Percentiles rank a stretch among this genome's conserved stretches.
phyloP scores from a whole-genome alignment of 1,139 yeast genomes.

The Geotrichum reessii region DNA sequence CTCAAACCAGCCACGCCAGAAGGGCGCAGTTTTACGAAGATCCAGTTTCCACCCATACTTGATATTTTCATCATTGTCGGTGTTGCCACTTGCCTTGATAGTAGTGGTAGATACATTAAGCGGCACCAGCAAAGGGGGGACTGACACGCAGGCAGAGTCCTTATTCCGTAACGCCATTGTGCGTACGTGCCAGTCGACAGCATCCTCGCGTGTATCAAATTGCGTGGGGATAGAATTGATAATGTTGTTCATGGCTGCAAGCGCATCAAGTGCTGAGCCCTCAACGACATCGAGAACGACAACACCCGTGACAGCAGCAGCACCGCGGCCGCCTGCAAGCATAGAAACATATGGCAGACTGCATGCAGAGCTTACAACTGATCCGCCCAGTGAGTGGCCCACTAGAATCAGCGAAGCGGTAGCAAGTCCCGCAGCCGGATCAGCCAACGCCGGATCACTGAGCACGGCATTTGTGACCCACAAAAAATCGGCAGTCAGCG shows the following conservation, averaged over 20 bases:
- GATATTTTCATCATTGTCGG: neutral
- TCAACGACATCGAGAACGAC: slow-evolving; percentile 87
- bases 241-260: slow-evolving; percentile 60
- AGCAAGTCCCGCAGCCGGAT: neutral
- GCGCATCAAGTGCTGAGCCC: slow-evolving; percentile 74
- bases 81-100: too few relatives aligned
- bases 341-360: slow-evolving; percentile 14
- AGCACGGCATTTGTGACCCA: slow-evolving; percentile 38
- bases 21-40: slow-evolving; percentile 52
- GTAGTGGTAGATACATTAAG: neutral
- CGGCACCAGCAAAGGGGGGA: slow-evolving; percentile 54
- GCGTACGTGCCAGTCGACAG: slow-evolving; percentile 77
- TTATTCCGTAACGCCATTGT: slow-evolving; percentile 47
- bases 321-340: slow-evolving; percentile 3
- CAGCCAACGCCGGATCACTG: neutral
- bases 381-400: slow-evolving; percentile 93
- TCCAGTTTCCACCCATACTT: slow-evolving; percentile 58
- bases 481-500: slow-evolving; percentile 54
- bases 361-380: slow-evolving; percentile 56
- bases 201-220: slow-evolving; percentile 51
- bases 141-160: slow-evolving; percentile 65
- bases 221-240: slow-evolving; percentile 54
- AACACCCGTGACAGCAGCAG: slow-evolving; percentile 45
- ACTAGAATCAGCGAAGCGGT: slow-evolving; percentile 43
- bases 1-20: slow-evolving; percentile 79